Evolutionary conservation across 2,329 filamentous ascomycete species (phyloP).

Genomic region (Fusarium miscanthi): DNA sequence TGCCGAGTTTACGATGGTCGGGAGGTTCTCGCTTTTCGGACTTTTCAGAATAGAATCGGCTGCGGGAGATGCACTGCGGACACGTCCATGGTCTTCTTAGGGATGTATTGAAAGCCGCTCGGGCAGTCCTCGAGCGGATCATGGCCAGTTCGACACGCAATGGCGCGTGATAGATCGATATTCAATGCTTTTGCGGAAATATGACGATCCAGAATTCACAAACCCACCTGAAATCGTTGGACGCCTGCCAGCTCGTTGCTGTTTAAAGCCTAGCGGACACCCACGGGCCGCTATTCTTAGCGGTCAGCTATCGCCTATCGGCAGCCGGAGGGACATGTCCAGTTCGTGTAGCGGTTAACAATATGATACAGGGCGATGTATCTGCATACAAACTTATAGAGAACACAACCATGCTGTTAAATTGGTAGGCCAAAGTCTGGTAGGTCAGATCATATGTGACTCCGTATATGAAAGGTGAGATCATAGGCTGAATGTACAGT

Average conservation of each 20-base stretch:
- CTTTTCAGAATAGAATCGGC: conserved; percentile 48
- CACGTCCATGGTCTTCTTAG: conserved; percentile 48
- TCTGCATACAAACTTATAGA: neutral
- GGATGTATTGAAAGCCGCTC: conserved; percentile 31
- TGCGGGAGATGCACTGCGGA: conserved; percentile 45
- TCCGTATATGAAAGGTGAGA: neutral
- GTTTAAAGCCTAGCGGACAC: conserved; percentile 39
- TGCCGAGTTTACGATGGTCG: conserved; percentile 70
- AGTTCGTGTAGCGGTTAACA: conserved; percentile 27
- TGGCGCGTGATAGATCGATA: conserved; percentile 14
- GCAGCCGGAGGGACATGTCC: conserved; percentile 2
- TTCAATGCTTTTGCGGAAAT: conserved; percentile 6
- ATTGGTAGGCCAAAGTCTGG: neutral
- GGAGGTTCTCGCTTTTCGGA: conserved; percentile 50
- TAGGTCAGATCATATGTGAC: neutral
- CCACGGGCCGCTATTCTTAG: conserved; percentile 38
- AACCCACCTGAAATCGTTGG: conserved; percentile 7
- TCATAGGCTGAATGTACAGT: neutral
- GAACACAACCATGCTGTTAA: neutral
- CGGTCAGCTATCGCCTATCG: conserved; percentile 16
- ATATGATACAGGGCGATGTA: neutral
- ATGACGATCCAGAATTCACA: conserved; percentile 23
- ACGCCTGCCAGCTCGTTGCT: conserved; percentile 39
- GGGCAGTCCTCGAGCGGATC: conserved; percentile 46
- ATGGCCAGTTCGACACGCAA: conserved; percentile 40